Evolutionary conservation across 352 stramenopile genomes (phyloP), one percentile per base, ranked within the genome.

Genomic region (Globisporangium orthogonon): DNA sequence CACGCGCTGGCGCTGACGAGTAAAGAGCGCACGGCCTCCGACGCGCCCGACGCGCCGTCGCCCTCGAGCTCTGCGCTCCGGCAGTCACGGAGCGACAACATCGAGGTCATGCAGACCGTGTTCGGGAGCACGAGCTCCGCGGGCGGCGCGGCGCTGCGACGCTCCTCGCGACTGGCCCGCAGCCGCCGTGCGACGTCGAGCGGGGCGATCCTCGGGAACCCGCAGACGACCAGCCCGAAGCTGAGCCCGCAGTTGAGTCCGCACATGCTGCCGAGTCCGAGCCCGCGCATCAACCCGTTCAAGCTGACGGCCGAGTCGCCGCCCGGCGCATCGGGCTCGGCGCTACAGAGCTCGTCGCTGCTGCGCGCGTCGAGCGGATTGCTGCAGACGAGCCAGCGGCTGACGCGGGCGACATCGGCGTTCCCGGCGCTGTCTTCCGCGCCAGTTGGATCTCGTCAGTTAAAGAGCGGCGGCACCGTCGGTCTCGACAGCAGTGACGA

Each of bases 211-310:
- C 54, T 68, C 29, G 61, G 65, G 11, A 63, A 61, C 29, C 65
- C 70, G n/a, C 62, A 68, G 40, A 61, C 51, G 2, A 77, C 48
- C 11, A 89, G 78, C 58, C 74, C 76, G 3, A 85, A 76, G 46
- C 57, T 85, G 33, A 89, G 78, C 30, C 78, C 78, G 10, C 78
- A 89, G 58, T 81, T 87, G 71, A 90, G 80, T 48, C 80, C 80
- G 2, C 69, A 80, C 35, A 73, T 85, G 10, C 54, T 87, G 7
- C 74, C 78, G 17, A 85, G 71, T 29, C 75, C 76, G 35, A 74
- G 62, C 9, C 80, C 78, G 37, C 71, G 80, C 29, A 90, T 88
- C 60, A 90, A 90, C 30, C 80, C 80, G 15, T 90, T 90, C 52
- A 88, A 88, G 57, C 66, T 78, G 43, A 52, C 77, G 17, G 69